These are phyloP conservation scores for Coemansia sp. DNA, from an alignment of 371 early-diverging fungal species.

Conservation along the genomic window DNA sequence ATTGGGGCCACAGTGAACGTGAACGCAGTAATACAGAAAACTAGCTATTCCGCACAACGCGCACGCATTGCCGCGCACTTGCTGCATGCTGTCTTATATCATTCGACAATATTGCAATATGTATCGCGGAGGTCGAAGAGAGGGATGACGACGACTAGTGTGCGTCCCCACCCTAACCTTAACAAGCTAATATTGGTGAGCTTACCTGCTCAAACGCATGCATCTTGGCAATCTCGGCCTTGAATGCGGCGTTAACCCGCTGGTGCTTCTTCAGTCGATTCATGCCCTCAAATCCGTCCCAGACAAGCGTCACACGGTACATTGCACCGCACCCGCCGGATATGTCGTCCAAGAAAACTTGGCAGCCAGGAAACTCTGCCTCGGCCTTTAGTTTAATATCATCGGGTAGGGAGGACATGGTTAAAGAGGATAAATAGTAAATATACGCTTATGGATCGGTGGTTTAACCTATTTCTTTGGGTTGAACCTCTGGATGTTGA, in stretches of 20 bases:
- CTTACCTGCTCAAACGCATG: slow-evolving; percentile 57
- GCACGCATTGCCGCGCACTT: not conserved
- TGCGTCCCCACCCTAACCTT: not conserved
- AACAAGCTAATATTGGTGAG: not conserved
- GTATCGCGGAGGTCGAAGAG: not conserved
- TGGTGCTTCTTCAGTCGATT: slow-evolving; percentile 48
- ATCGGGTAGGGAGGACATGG: not conserved
- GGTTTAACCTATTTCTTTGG: not conserved
- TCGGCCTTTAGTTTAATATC: not conserved
- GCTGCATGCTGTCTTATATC: not conserved
- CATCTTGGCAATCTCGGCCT: slow-evolving; percentile 52
- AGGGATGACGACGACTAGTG: too few relatives aligned
- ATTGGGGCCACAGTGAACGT: not conserved
- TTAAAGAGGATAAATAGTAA: not conserved
- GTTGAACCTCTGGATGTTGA: not conserved
- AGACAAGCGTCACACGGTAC: slow-evolving; percentile 54
- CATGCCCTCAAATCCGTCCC: slow-evolving; percentile 52
- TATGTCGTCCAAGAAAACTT: slow-evolving; percentile 26
- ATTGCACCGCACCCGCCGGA: slow-evolving; percentile 48
- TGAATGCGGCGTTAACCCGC: slow-evolving; percentile 54
- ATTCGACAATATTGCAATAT: not conserved
- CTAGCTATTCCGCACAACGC: not conserved
- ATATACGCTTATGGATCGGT: not conserved
- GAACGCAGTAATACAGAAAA: slow-evolving; percentile 1
- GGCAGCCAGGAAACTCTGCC: not conserved